Conservation (phyloP, 78 protist species). For the Dictyostelium discoideum region DNA sequence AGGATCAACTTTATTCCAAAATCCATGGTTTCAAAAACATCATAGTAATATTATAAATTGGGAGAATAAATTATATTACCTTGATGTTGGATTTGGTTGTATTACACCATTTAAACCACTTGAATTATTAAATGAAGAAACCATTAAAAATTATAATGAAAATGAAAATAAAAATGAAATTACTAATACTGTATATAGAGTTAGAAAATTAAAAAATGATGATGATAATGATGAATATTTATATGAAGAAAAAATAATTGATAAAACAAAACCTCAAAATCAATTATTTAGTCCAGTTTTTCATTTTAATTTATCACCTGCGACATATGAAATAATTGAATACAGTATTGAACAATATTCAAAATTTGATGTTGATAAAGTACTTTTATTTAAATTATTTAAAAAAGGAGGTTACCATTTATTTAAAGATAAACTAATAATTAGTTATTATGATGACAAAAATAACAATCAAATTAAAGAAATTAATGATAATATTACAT, state of each 20-base stretch:
- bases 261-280: not conserved
- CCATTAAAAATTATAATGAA: too few species aligned
- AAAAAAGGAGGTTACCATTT: not conserved
- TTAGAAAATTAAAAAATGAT: not conserved
- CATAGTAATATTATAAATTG: not conserved
- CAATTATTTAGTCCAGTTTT: not conserved
- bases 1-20: not conserved
- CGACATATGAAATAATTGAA: not conserved
- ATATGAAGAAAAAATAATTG: not conserved
- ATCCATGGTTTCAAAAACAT: not conserved
- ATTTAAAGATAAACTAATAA: not conserved
- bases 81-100: constrained; percentile 1
- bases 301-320: not conserved
- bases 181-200: not conserved
- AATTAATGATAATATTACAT: not conserved
- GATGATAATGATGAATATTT: not conserved
- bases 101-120: not conserved
- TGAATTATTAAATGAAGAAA: not conserved
- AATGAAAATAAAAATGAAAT: too few species aligned
- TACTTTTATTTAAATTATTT: not conserved
- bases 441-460: not conserved
- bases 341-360: not conserved
- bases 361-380: not conserved
- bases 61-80: not conserved
- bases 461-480: not conserved